Percentiles rank a stretch among this genome's conserved stretches.
Conservation (phyloP, 139 green algal genomes). For the Closterium sp. region DNA sequence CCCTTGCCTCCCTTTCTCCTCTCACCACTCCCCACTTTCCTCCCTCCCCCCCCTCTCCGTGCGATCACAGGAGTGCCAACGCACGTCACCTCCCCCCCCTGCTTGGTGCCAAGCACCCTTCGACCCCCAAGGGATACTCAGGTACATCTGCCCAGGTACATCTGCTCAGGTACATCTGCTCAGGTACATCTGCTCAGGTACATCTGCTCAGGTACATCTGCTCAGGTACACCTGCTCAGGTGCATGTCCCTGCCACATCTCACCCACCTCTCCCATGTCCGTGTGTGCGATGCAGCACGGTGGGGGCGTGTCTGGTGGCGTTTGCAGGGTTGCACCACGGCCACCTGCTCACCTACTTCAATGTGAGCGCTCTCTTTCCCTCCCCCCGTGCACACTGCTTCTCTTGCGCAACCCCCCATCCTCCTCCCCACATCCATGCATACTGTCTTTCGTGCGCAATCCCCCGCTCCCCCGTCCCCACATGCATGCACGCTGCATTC, state of each 20-base stretch:
- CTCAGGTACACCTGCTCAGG: background rate
- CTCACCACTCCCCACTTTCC: background rate
- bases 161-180: background rate
- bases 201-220: too few relatives aligned
- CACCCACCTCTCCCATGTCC: background rate
- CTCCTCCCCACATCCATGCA: too few relatives aligned
- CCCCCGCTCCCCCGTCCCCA: too few relatives aligned
- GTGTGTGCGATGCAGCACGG: background rate
- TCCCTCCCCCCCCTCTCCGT: background rate
- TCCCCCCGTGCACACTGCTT: too few relatives aligned
- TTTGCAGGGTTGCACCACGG: background rate
- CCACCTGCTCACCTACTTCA: background rate
- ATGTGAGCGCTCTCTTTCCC: background rate
- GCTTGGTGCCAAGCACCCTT: background rate
- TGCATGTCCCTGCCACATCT: background rate
- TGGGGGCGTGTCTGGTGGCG: background rate
- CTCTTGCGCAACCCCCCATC: too few relatives aligned
- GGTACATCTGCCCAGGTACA: background rate
- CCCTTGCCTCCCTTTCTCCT: background rate
- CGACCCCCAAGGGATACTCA: background rate
- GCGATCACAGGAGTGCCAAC: background rate
- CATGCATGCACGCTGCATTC: background rate
- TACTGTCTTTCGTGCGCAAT: too few relatives aligned
- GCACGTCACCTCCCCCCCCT: background rate
- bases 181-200: background rate